phyloP scores from a whole-genome alignment of 1,284 basidiomycete species.

The Ustilago trichophora region DNA sequence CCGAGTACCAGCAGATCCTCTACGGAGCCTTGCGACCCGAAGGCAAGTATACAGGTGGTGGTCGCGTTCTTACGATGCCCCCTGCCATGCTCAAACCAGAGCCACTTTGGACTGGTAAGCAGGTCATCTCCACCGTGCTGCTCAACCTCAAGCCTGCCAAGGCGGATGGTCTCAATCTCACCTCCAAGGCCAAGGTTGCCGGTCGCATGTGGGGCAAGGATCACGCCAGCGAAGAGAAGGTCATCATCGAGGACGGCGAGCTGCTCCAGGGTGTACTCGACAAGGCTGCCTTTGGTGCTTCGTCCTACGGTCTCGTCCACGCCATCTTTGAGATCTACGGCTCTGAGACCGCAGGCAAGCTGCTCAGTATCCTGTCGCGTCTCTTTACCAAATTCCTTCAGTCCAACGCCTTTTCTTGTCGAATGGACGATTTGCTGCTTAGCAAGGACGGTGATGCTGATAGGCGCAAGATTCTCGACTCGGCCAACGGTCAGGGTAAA shows the following conservation, averaged over 20 bases:
- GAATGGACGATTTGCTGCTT: constrained; percentile 96
- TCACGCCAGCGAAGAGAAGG: constrained; percentile 78
- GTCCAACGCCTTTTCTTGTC: constrained; percentile 95
- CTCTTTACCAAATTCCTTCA: constrained; percentile 97
- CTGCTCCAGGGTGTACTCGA: constrained; percentile 91
- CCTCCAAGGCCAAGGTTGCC: constrained; percentile 86
- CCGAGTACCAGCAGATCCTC: constrained; percentile 95
- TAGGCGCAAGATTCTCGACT: constrained; percentile 76
- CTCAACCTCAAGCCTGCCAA: constrained; percentile 85
- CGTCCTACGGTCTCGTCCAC: constrained; percentile 94
- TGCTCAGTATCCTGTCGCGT: constrained; percentile 90
- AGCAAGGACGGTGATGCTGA: constrained; percentile 81
- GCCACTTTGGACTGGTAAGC: constrained; percentile 97
- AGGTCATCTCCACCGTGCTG: constrained; percentile 76
- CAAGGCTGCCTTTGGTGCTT: constrained; percentile 96
- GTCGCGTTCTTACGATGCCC: constrained; percentile 82
- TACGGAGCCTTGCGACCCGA: constrained; percentile 95
- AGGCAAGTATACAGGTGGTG: constrained; percentile 75
- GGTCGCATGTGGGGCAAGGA: constrained; percentile 76
- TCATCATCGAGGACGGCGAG: constrained; percentile 91
- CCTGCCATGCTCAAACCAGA: constrained; percentile 91
- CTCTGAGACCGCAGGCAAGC: constrained; percentile 83
- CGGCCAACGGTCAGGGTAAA: constrained; percentile 79
- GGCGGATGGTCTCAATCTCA: constrained; percentile 84
- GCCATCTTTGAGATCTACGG: constrained; percentile 99